Evolutionary conservation across 1,284 basidiomycete genomes (phyloP), one percentile per base, ranked within the genome.

Genomic region (Vanrija humicola): DNA sequence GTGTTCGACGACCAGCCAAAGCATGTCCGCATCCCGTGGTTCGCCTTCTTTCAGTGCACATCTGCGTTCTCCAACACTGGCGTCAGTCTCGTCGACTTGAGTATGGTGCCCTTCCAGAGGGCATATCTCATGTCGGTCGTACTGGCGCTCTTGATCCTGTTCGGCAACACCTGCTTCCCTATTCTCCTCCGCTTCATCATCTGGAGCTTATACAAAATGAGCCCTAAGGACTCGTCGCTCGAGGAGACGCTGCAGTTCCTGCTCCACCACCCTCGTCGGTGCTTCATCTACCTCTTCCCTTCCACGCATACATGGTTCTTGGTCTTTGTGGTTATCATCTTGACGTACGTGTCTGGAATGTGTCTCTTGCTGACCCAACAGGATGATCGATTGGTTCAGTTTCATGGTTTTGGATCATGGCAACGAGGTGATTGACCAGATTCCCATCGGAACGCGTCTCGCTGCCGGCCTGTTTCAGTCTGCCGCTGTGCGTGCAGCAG

Each of bases 301-400:
- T 87, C 90, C 0, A 89, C 92, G 63, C 93, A 98, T 71, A 98
- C 94, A 2, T 95, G 92, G 90, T 90, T 94, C 65, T 82, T 97
- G 15, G 62, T 91, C 0, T 82, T 83, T 23, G 70, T 77, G 3
- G 85, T 96, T 43, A 43, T 88, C 9, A 68, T 79, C 5, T 79
- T 97, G 34, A 91, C 85, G 87, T 90, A 23, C 9, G 34, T 34
- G 21, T 12, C 10, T 34, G 34, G 10, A 44, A 3, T 15, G 19
- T 25, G 4, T 12, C 9, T 23, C 38, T 46, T 28, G 26, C 51
- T 16, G 5, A 34, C 34, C 34, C 21, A 28, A 38, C 34, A 34
- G 34, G 34, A 14, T 34, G 34, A 86, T 86, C 46, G 92, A 97
- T 78, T 96, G 90, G 84, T 80, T 93, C 52, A 87, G 84, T 65